A percentile compares a stretch with the other conserved stretches of the same genome.
These are phyloP conservation scores for Erigeron philadelphicus DNA, from an alignment of 140 eudicot species.

Conservation along the genomic window DNA sequence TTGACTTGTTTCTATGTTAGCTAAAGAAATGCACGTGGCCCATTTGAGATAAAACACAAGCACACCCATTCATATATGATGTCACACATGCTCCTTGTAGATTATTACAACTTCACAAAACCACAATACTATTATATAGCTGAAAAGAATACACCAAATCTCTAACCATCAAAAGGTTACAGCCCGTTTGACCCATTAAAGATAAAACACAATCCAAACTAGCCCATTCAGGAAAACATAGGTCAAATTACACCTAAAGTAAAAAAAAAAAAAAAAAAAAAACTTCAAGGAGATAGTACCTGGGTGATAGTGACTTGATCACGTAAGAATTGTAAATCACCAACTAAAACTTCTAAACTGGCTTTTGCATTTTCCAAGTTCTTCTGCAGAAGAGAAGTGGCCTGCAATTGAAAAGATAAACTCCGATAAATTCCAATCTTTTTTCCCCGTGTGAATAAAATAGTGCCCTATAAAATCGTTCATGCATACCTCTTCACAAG, in stretches of 20 bases:
- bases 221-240: too few relatives aligned
- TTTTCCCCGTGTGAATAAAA: not conserved
- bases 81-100: too few relatives aligned
- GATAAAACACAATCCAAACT: too few relatives aligned
- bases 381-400: conserved; percentile 62
- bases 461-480: not conserved
- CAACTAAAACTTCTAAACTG: conserved; percentile 81
- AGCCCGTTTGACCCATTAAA: not conserved
- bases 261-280: not conserved
- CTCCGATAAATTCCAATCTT: not conserved
- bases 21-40: not conserved
- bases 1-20: not conserved
- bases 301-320: conserved; percentile 94
- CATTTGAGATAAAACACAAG: not conserved
- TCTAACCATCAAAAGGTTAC: not conserved
- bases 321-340: conserved; percentile 81
- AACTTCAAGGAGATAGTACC: conserved; percentile 34
- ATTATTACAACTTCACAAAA: not conserved
- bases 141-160: not conserved
- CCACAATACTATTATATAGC: not conserved
- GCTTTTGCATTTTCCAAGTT: conserved; percentile 96
- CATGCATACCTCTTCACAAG: conserved; percentile 75
- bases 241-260: not conserved
- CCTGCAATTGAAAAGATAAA: conserved; percentile 37
- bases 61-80: not conserved